Evolutionary conservation across 2,329 filamentous ascomycete genomes (phyloP), one percentile per base, ranked within the genome.

Genomic region (Talaromyces piceae): DNA sequence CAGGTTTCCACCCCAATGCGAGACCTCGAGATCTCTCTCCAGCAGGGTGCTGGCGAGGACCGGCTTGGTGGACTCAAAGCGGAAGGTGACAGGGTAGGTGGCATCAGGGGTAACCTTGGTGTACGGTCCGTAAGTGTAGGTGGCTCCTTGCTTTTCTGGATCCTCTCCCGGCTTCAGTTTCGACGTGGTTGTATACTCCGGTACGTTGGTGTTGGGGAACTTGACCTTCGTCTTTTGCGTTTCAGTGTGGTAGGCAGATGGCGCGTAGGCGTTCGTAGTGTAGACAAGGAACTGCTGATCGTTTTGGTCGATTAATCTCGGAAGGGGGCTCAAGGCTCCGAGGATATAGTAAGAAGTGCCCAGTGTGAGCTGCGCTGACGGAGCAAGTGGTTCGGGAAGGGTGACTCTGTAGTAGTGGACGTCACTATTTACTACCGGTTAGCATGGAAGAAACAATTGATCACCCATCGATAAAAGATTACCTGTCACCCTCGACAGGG

Each of bases 221-320:
- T 96, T 96, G 72, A 98, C 73, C 72, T 97, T 95, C 33, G 93
- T 97, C 81, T 96, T 96, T 70, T 98, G 93, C 75, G 95, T 95
- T 62, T 81, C 69, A 12, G 90, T 96, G 16, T 79, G 73, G 74
- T 98, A 98, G 55, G 86, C 84, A 8, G 88, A 94, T 13, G 84
- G 85, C 44, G 78, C 80, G 71, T 95, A 95, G 58, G 87, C 87
- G 55, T 88, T 91, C 75, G 95, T 94, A 51, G 82, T 77, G 75
- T 94, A 90, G 51, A 81, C 77, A 49, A 98, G 83, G 73, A 85
- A 96, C 72, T 98, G 93, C 67, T 85, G 82, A 47, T 90, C 89
- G 43, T 83, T 78, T 69, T 98, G 93, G n/a, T 78, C 75, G 65
- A 98, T 91, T 49, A 82, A 73, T 2, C 86, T 84, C 16, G 93